Evolutionary conservation across 768 basidiomycete genomes (phyloP), one percentile per base, ranked within the genome.

Genomic region (Goffeauzyma gilvescens): DNA sequence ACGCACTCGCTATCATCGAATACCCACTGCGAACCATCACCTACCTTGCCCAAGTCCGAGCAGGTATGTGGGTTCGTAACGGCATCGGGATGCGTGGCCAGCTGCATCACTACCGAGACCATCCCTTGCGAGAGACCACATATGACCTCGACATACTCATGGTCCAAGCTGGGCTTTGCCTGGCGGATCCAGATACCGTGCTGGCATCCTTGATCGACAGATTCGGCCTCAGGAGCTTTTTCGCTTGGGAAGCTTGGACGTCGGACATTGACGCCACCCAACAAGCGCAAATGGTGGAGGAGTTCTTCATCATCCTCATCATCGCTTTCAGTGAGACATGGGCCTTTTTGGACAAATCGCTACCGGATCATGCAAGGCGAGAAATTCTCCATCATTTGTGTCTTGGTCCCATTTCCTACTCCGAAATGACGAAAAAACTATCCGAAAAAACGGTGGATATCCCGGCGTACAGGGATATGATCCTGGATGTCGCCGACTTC

Each of bases 21-120:
- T n/a, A n/a, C n/a, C n/a, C n/a, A n/a, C 18, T 31, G 26, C 20
- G 41, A 87, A 85, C 84, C 5, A 68, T 87, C 21, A 74, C 78
- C 1, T 85, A 89, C 78, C 78, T 90, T 33, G 86, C 89, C 0
- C 93, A 96, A 59, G 85, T 95, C 38, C 76, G 87, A 20, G 81
- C 84, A 0, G 87, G 87, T 0, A 71, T 96, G 4, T 98, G 93
- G 93, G 89, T 93, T 6, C 80, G 90, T 41, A 98, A 98, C 53
- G 93, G 93, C 3, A 83, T 87, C 55, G 81, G 81, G 13, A 89
- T 96, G 52, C 79, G 90, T 1, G 86, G 87, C 0, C 93, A 96
- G 60, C 70, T 87, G 4, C 72, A 89, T 40, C 90, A 96, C 59
- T 98, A 98, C 60, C 79, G 87, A 21, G 90, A 96, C 59, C 86